phyloP scores from a whole-genome alignment of 2,329 filamentous ascomycete species.

The Metarhizium robertsii region DNA sequence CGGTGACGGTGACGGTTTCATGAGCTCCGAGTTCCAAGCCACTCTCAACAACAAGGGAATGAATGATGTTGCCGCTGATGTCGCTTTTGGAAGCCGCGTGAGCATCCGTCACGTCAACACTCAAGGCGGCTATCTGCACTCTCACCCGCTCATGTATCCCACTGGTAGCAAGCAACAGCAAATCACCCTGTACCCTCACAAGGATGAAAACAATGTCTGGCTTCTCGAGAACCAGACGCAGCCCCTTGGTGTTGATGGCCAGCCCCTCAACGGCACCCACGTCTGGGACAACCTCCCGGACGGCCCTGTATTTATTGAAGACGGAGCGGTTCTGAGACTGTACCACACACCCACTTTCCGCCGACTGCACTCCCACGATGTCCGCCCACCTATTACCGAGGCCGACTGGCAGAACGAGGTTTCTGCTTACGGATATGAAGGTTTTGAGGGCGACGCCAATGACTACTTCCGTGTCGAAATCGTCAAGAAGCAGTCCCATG shows the following conservation, averaged over 20 bases:
- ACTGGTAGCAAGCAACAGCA: conserved; percentile 97
- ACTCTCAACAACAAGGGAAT: conserved; percentile 95
- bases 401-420: conserved; percentile 93
- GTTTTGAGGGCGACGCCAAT: conserved; percentile 93
- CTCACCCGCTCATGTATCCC: conserved; percentile 95
- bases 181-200: conserved; percentile 96
- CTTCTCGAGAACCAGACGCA: conserved; percentile 94
- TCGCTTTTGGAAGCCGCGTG: conserved; percentile 80
- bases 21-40: conserved; percentile 98
- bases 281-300: conserved; percentile 74
- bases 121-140: conserved; percentile 95
- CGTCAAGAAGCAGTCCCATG: conserved; percentile 77
- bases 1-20: conserved; percentile 96
- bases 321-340: conserved; percentile 72
- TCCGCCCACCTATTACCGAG: conserved; percentile 77
- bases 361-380: conserved; percentile 91
- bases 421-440: conserved; percentile 94
- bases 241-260: conserved; percentile 65
- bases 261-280: conserved; percentile 66
- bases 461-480: conserved; percentile 95
- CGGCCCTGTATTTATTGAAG: conserved; percentile 53
- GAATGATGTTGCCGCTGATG: conserved; percentile 88
- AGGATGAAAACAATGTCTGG: conserved; percentile 97
- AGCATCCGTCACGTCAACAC: conserved; percentile 90
- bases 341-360: conserved; percentile 79